Evolutionary conservation across 495 filamentous ascomycete species (phyloP).

Genomic region (Aspergillus diversus): DNA sequence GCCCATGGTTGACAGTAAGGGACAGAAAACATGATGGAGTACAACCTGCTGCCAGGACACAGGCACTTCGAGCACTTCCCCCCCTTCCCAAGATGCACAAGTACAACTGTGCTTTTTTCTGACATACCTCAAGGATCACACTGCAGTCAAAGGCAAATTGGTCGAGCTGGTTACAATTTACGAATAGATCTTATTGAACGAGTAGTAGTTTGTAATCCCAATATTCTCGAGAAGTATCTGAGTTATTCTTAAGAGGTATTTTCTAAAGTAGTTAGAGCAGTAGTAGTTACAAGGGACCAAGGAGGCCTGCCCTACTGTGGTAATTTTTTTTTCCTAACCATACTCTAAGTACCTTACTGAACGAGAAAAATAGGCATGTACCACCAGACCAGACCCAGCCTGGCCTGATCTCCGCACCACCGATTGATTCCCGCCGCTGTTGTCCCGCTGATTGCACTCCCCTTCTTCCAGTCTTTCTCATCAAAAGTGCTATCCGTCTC

Average conservation of each 20-base stretch:
- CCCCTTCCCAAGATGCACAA: not conserved
- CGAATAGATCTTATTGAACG: too few species aligned
- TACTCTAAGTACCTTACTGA: not conserved
- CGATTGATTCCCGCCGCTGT: conserved; percentile 8
- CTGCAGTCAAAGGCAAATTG: not conserved
- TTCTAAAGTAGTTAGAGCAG: not conserved
- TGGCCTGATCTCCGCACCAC: conserved; percentile 17
- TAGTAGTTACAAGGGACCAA: not conserved
- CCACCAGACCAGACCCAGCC: conserved; percentile 7
- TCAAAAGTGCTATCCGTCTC: not conserved
- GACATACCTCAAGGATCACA: not conserved
- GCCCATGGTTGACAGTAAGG: conserved; percentile 3
- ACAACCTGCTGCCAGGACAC: not conserved
- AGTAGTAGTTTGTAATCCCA: too few species aligned
- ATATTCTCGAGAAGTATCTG: too few species aligned
- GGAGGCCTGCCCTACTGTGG: not conserved
- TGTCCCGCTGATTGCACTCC: conserved; percentile 5
- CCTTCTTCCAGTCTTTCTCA: conserved; percentile 5
- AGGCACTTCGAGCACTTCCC: not conserved
- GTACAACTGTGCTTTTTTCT: not conserved
- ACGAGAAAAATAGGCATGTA: not conserved
- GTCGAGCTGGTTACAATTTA: not conserved
- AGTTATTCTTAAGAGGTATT: too few species aligned
- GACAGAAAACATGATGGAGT: not conserved
- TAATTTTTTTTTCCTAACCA: not conserved